Percentiles rank a stretch among this genome's conserved stretches.
Evolutionary conservation across 2,329 filamentous ascomycete genomes (phyloP).

Genomic region (Aspergillus japonicus): DNA sequence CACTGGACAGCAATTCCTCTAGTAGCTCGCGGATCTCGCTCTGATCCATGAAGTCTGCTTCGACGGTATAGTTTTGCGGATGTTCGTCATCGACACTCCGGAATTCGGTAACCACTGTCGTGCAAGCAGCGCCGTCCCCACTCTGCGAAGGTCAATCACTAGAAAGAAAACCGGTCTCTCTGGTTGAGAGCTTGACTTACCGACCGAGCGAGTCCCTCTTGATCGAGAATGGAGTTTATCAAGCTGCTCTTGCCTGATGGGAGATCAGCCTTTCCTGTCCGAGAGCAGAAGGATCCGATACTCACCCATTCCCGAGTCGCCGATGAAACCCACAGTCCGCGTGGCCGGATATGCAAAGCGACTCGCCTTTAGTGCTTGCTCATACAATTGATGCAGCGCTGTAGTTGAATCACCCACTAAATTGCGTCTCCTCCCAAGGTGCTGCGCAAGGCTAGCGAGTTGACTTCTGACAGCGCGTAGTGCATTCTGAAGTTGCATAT

Average conservation of each 20-base stretch:
- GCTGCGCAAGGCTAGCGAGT: slow-evolving; percentile 4
- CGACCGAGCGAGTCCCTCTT: slow-evolving; percentile 8
- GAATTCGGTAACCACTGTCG: slow-evolving; percentile 15
- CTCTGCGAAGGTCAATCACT: background rate
- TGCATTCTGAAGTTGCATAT: slow-evolving; percentile 14
- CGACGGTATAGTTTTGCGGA: slow-evolving; percentile 7
- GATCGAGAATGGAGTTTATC: slow-evolving; percentile 12
- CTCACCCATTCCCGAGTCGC: slow-evolving; percentile 19
- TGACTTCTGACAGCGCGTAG: slow-evolving; percentile 9
- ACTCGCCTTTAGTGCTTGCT: slow-evolving; percentile 9
- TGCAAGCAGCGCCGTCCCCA: slow-evolving; percentile 10
- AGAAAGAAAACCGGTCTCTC: too few species aligned
- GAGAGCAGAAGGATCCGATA: too few species aligned
- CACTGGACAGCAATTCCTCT: slow-evolving; percentile 1
- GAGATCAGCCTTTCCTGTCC: background rate
- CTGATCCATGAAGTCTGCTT: slow-evolving; percentile 10
- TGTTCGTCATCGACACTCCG: slow-evolving; percentile 5
- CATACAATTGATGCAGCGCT: slow-evolving; percentile 4
- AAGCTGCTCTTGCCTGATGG: slow-evolving; percentile 12
- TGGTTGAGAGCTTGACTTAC: background rate
- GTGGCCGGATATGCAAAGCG: slow-evolving; percentile 13
- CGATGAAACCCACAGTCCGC: slow-evolving; percentile 18
- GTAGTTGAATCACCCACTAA: slow-evolving; percentile 6
- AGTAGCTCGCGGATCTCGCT: slow-evolving; percentile 9
- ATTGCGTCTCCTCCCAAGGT: background rate